Percentiles rank a stretch among this genome's conserved stretches.
phyloP scores from a whole-genome alignment of 2,329 filamentous ascomycete genomes.

The Sporothrix brunneoviolacea region DNA sequence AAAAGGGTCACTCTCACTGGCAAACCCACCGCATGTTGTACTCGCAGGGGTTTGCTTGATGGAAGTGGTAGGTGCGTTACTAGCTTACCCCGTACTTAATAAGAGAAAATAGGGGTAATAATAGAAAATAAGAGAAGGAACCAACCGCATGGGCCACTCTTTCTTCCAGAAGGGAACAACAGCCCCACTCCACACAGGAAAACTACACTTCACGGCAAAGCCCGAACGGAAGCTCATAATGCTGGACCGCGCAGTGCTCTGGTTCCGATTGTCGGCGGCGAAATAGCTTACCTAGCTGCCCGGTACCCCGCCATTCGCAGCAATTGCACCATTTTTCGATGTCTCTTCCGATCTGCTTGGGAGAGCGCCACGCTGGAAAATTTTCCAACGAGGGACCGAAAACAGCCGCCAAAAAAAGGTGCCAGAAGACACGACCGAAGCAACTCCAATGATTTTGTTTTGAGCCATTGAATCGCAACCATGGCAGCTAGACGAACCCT shows the following conservation, averaged over 20 bases:
- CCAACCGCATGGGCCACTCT: slow-evolving; percentile 1
- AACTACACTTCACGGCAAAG: background rate
- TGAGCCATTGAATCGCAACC: slow-evolving; percentile 29
- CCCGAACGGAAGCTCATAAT: background rate
- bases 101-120: slow-evolving; percentile 17
- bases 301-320: slow-evolving; percentile 16
- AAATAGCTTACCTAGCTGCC: background rate
- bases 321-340: slow-evolving; percentile 2
- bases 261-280: slow-evolving; percentile 17
- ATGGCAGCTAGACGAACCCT: slow-evolving; percentile 57
- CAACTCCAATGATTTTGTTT: background rate
- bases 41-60: background rate
- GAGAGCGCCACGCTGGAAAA: slow-evolving; percentile 5
- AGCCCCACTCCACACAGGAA: background rate
- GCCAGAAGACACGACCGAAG: background rate
- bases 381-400: slow-evolving; percentile 8
- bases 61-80: slow-evolving; percentile 4
- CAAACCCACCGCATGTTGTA: slow-evolving; percentile 1
- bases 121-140: slow-evolving; percentile 1
- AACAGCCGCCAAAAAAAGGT: slow-evolving; percentile 4
- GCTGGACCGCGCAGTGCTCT: background rate
- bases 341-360: background rate
- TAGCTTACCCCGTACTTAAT: slow-evolving; percentile 12
- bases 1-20: no score
- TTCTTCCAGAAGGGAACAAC: slow-evolving; percentile 7